phyloP scores from a whole-genome alignment of 371 early-diverging fungal genomes.

The Smittium culicis region DNA sequence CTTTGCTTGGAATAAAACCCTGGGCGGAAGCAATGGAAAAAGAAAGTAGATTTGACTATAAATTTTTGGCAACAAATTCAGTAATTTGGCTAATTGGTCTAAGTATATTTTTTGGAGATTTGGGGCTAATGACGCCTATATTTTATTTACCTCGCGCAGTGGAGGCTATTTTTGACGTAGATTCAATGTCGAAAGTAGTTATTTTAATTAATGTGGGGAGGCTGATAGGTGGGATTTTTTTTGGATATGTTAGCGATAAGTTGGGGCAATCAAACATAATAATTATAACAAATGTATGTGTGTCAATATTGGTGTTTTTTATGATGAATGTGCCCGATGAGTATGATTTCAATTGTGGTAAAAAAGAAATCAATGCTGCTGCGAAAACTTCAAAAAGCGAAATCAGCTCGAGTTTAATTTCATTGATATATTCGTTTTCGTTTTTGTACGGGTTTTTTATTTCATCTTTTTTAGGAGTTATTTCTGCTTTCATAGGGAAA shows the following conservation, averaged over 20 bases:
- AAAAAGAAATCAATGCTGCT: not conserved
- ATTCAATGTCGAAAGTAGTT: not conserved
- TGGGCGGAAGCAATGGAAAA: not conserved
- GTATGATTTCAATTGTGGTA: not conserved
- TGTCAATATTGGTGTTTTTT: not conserved
- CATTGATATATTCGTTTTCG: no score
- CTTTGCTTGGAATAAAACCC: not conserved
- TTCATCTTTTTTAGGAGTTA: not conserved
- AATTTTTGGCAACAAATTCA: not conserved
- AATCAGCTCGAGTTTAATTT: no score
- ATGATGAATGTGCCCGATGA: not conserved
- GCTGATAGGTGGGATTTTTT: not conserved
- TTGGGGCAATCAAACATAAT: constrained; percentile 1
- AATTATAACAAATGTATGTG: not conserved
- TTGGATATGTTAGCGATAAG: constrained; percentile 1
- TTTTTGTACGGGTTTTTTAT: not conserved
- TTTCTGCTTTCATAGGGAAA: not conserved
- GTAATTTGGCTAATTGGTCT: not conserved
- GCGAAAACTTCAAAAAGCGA: not conserved
- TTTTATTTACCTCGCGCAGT: not conserved
- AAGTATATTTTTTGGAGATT: not conserved
- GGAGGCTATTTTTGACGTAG: not conserved
- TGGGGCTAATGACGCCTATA: not conserved
- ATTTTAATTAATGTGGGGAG: not conserved
- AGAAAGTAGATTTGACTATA: not conserved